These are phyloP conservation scores for Corylus heterophylla DNA, from an alignment of 306 rosid genomes.

Conservation along the genomic window DNA sequence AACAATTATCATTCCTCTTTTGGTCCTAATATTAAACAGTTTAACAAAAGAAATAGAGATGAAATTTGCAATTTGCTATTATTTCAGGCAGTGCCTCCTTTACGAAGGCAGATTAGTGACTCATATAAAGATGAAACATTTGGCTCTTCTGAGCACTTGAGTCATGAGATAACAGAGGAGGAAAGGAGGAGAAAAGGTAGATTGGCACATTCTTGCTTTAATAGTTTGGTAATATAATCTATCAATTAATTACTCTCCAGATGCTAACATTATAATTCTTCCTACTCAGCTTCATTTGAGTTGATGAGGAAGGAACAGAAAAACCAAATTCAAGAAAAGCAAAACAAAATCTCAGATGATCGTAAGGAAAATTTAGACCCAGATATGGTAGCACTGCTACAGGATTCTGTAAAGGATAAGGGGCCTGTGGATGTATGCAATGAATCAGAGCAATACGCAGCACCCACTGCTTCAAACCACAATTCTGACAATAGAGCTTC, in stretches of 20 bases:
- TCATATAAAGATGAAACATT: conserved; percentile 19
- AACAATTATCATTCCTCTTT: background rate
- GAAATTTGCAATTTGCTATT: conserved; percentile 15
- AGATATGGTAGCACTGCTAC: background rate
- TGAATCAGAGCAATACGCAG: conserved; percentile 10
- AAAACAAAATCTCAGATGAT: conserved; percentile 2
- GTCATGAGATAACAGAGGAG: conserved; percentile 23
- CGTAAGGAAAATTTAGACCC: conserved; percentile 9
- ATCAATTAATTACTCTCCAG: background rate
- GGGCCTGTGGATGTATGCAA: conserved; percentile 12
- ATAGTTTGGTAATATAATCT: conserved; percentile 1
- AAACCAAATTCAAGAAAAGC: conserved; percentile 6
- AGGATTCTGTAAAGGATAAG: conserved; percentile 9
- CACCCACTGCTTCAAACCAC: conserved; percentile 19
- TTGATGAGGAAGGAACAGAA: conserved; percentile 1
- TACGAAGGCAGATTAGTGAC: conserved; percentile 16
- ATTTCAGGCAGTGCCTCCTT: conserved; percentile 42
- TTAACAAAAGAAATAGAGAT: background rate
- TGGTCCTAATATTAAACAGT: background rate
- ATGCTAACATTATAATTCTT: background rate
- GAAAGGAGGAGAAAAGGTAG: conserved; percentile 25
- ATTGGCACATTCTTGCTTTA: conserved; percentile 10
- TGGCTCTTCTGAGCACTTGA: conserved; percentile 33
- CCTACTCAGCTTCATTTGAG: conserved; percentile 20
- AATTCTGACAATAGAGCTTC: background rate